Evolutionary conservation across 176 grass and related monocot genomes (phyloP).

Genomic region (Hordeum vulgare): MorexV3_pseudomolecules_assembly NC_058521.1:243768116-243768615

Average conservation of each 20-base stretch:
- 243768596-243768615: neutral
- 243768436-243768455: neutral
- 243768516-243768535: neutral
- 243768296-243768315: constrained; percentile 99
- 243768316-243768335: constrained; percentile 85
- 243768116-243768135: neutral
- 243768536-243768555: neutral
- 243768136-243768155: neutral
- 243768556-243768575: neutral
- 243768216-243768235: constrained; percentile 89
- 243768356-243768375: neutral
- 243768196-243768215: constrained; percentile 1
- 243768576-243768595: neutral
- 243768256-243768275: constrained; percentile 83
- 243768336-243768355: constrained; percentile 8
- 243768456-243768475: neutral
- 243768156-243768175: neutral
- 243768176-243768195: neutral
- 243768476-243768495: neutral
- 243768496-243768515: neutral
- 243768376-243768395: neutral
- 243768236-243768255: constrained; percentile 99
- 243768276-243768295: constrained; percentile 99
- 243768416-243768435: neutral
- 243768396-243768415: neutral